Evolutionary conservation across 2,329 filamentous ascomycete species (phyloP), one percentile per base, ranked within the genome.

Genomic region (Botrytis fabae): DNA sequence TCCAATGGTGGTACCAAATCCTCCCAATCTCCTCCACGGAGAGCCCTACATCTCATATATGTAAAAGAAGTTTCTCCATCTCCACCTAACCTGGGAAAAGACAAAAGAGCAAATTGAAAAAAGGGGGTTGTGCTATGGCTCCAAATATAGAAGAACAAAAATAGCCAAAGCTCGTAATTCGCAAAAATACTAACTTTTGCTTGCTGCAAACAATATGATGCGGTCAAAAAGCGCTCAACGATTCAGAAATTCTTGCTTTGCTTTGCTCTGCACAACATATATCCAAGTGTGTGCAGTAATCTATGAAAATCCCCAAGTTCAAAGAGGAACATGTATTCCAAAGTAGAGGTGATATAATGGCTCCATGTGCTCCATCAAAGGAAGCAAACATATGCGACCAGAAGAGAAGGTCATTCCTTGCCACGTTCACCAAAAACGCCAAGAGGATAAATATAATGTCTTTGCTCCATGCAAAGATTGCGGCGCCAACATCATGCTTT

Each of bases 41-140:
- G 65, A 68, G 48, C 48, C 65, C 65, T 68, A 68, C 48, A 68
- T 68, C 54, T 68, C 65, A 57, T 68, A 68, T 68, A 68, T 68
- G 65, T 57, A 54, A 68, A 68, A 10, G 8, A 54, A 68, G 35
- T 42, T 68, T 68, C 57, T 42, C 48, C 65, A 68, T 68, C 48
- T 68, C 25, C 65, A 54, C 65, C 65, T 57, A 25, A 68, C 35
- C 65, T 42, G 65, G 40, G 16, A 68, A 40, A 68, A n/a, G 46
- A 54, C 42, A 65, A 68, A 42, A 28, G 48, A 57, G 48, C 42
- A 68, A 57, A 68, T 42, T 28, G 51, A 48, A 57, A 68, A 66
- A 40, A 42, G 25, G 35, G 40, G 35, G 40, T 32, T 68, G 48
- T 68, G 48, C 38, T 57, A 22, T 68, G n/a, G 65, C 35, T 68